Percentiles rank a stretch among this genome's conserved stretches.
Conservation (phyloP, 257 asterid genomes). For the Solanum tacnaense region DNA sequence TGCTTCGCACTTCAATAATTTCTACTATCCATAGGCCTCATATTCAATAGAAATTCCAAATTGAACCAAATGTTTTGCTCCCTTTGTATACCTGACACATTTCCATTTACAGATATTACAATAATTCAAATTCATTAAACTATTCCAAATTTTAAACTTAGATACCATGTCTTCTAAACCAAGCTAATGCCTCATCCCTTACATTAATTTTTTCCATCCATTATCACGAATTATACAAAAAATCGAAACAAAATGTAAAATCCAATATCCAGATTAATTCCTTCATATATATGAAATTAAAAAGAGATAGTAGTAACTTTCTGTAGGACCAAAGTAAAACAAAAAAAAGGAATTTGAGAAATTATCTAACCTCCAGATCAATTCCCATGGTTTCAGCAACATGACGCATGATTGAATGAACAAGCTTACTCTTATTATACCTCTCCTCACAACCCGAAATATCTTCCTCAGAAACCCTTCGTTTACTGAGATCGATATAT, state of each 20-base stretch:
- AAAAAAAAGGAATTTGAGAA: not conserved
- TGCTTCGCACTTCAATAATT: not conserved
- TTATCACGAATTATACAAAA: not conserved
- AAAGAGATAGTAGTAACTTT: not conserved
- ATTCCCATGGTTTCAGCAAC: constrained; percentile 81
- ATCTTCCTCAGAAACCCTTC: constrained; percentile 96
- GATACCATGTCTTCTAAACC: not conserved
- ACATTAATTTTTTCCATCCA: not conserved
- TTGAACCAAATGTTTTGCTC: not conserved
- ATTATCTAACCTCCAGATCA: constrained; percentile 64
- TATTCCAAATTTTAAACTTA: not conserved
- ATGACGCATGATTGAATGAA: constrained; percentile 94
- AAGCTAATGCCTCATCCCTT: not conserved
- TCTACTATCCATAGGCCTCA: not conserved
- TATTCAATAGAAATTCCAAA: not conserved
- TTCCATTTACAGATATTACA: not conserved
- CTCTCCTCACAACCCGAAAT: constrained; percentile 85
- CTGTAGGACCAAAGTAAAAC: not conserved
- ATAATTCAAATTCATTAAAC: not conserved
- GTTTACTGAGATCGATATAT: constrained; percentile 88
- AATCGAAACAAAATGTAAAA: not conserved
- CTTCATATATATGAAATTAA: not conserved
- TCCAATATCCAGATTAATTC: not conserved
- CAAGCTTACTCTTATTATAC: constrained; percentile 93
- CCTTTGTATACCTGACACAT: not conserved